These are phyloP conservation scores for Wallacemonas sp. DNA, from an alignment of 208 protist genomes.

Conservation along the genomic window DNA sequence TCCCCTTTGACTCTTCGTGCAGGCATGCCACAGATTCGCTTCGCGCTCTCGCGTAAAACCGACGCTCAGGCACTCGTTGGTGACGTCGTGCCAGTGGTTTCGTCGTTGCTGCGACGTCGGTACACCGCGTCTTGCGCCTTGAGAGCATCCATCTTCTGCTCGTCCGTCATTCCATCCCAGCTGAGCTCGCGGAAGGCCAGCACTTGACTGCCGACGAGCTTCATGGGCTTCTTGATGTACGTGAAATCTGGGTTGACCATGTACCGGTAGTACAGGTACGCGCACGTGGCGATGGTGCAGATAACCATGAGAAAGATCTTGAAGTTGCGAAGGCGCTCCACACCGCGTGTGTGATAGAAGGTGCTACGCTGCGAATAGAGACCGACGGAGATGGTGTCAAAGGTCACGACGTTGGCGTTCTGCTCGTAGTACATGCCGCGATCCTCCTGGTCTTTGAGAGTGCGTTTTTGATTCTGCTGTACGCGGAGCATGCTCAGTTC, in stretches of 20 bases:
- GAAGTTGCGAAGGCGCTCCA: constrained; percentile 80
- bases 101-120: no score
- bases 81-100: no score
- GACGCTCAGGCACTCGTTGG: not conserved
- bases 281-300: constrained; percentile 54
- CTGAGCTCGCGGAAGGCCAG: constrained; percentile 57
- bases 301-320: constrained; percentile 76
- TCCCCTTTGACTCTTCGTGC: no score
- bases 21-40: no score
- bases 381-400: constrained; percentile 84
- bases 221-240: constrained; percentile 77
- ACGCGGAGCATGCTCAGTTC: constrained; percentile 90
- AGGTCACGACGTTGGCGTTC: constrained; percentile 89
- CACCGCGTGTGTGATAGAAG: constrained; percentile 85
- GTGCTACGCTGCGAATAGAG: constrained; percentile 86
- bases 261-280: constrained; percentile 86
- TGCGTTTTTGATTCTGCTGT: constrained; percentile 77
- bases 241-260: constrained; percentile 85
- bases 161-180: constrained; percentile 36
- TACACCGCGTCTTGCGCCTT: constrained; percentile 6
- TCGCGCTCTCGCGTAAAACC: no score
- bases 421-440: constrained; percentile 91
- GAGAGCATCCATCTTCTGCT: constrained; percentile 27
- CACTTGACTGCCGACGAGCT: constrained; percentile 68
- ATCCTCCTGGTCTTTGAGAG: constrained; percentile 87